Base-by-base conservation (phyloP, 179 eudicot species). In the Beta macrorhiza region DNA sequence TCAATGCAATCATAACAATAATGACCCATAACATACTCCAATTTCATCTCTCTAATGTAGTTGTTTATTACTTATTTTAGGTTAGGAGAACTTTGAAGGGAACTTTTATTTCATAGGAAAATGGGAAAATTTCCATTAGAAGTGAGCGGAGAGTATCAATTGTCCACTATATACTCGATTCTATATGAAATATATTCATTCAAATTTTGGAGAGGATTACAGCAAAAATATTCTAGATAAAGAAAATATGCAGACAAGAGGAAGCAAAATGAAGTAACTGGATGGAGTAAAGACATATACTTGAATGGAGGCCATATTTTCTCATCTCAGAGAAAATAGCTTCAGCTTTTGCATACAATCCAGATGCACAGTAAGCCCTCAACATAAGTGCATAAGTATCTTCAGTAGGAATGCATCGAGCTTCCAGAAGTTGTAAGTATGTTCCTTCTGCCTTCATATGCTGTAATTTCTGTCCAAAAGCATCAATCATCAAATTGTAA, bases 381-480 rank as follows among this genome's bases (percentile, higher is more conserved):
- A 94, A 57, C 76, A 94, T 92, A 82, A 94, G 92, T 29, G 96
- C 96, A 83, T 90, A 94, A 64, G 97, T 94, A 78, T 91, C 94
- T 86, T 93, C 93, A 15, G 96, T 93, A 52, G 97, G 97, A 80
- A 94, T 84, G 75, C 98, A 94, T 53, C 87, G 84, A 72, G 89
- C 89, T 79, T 93, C 90, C 58, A 93, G 86, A 82, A 94, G 96
- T 62, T 90, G 82, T 53, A 91, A 72, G 76, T 94, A 94, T 56
- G 81, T 81, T 16, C 86, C 84, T 81, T 91, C 93, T 72, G 96
- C 98, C 85, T 90, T 90, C 78, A 75, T 80, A 82, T 85, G 83
- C 63, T 77, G 80, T 73, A 78, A 70, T 61, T 88, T 93, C 62
- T 93, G 93, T 47, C 98, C 97, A 76, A 88, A 93, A 74, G 98